Base-by-base conservation (phyloP, 2,329 filamentous ascomycete species). In the Zasmidium cellare region DNA sequence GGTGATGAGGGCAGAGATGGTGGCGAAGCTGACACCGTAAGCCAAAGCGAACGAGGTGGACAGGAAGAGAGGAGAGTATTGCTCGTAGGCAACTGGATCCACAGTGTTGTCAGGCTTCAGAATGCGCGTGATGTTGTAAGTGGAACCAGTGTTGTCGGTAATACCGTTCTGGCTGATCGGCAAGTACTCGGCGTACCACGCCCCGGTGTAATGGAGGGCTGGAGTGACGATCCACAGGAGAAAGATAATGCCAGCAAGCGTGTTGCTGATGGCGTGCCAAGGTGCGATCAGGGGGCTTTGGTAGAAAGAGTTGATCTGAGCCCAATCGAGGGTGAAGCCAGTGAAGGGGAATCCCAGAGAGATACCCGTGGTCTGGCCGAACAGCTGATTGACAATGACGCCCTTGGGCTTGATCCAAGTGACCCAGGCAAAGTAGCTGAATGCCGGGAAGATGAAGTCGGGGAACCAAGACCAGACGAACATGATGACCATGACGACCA, bases 271-370 rank as follows among this genome's bases (percentile, higher is more conserved):
- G 38, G 74, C 74, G 66, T 71, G 73, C 58, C 71, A 74, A 3
- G 71, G 67, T 51, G 63, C 58, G 1, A 75, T 60, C 1, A 77
- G 67, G 0, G 74, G 91, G 2, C 90, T 94, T 22, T 90, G 90
- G 68, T 94, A 93, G 68, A 92, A 85, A 1, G 90, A 90, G 45
- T 64, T 68, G 63, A 96, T 88, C 46, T 96, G 91, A 0, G 90
- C 89, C 91, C 91, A 96, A 76, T 96, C 91, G 67, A 96, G 93
- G 0, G 91, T 96, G 69, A 96, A 71, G 0, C 91, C 91, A 60
- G 93, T 89, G 51, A 67, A 66, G 6, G 61, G 66, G 47, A 65
- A 67, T 18, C 63, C 62, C 6, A 68, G 57, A 22, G 66, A 65
- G 48, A 69, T 55, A 3, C 67, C 67, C 25, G 61, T 68, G 0